phyloP scores from a whole-genome alignment of 768 basidiomycete species.

The Rhizopogon rudus region DNA sequence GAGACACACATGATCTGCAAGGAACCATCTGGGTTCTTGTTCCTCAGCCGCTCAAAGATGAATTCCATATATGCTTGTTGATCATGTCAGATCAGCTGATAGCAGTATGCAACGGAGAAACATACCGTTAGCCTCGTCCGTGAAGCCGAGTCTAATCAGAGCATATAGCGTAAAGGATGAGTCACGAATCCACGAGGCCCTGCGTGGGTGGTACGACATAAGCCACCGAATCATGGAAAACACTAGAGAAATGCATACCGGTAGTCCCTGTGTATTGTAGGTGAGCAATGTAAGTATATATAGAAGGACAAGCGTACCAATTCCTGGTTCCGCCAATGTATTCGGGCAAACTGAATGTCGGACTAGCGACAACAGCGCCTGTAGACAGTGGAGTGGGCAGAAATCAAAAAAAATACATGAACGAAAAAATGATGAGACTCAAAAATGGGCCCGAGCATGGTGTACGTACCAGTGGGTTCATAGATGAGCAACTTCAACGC shows the following conservation, averaged over 20 bases:
- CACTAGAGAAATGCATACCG: constrained; percentile 32
- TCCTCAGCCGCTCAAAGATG: constrained; percentile 75
- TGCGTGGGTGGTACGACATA: constrained; percentile 17
- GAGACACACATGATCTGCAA: constrained; percentile 78
- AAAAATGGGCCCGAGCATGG: neutral
- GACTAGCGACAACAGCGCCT: constrained; percentile 92
- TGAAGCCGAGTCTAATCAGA: constrained; percentile 89
- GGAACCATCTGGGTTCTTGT: constrained; percentile 87
- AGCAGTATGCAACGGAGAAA: neutral
- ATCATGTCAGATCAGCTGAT: neutral
- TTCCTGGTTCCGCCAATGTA: constrained; percentile 87
- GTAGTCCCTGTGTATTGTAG: constrained; percentile 47
- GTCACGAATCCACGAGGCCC: constrained; percentile 92
- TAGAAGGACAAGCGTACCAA: constrained; percentile 47
- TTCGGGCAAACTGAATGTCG: constrained; percentile 93
- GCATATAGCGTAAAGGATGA: constrained; percentile 95
- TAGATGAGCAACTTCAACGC: constrained; percentile 90
- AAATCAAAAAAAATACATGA: neutral
- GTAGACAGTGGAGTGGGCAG: constrained; percentile 4
- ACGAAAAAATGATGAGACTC: neutral
- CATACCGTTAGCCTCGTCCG: constrained; percentile 84
- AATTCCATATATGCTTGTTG: constrained; percentile 80
- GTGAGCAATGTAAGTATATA: neutral
- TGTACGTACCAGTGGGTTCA: constrained; percentile 71
- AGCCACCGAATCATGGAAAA: too few relatives aligned